phyloP scores from a whole-genome alignment of 75 land plant genomes.

The Larix kaempferi region DNA sequence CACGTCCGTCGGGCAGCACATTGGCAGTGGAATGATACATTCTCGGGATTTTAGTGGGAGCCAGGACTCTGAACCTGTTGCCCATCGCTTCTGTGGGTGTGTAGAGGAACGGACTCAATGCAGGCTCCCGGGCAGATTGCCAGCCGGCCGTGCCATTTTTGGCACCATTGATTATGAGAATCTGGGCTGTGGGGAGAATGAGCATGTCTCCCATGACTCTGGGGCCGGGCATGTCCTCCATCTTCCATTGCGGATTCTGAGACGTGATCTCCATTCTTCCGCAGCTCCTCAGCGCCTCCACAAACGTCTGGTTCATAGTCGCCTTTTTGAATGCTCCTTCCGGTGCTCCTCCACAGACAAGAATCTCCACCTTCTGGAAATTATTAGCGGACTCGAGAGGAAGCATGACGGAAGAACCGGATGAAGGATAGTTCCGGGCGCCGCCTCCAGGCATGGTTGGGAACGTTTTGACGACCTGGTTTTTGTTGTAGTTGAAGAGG shows the following conservation, averaged over 20 bases:
- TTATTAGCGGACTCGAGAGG: constrained; percentile 12
- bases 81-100: constrained; percentile 1
- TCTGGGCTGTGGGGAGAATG: constrained; percentile 58
- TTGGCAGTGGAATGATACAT: constrained; percentile 64
- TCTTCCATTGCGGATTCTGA: constrained; percentile 45
- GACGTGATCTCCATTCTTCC: constrained; percentile 53
- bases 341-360: constrained; percentile 76
- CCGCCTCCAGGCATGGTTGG: constrained; percentile 31
- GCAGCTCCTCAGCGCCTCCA: constrained; percentile 41
- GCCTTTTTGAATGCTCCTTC: constrained; percentile 22
- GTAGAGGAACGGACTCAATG: constrained; percentile 52
- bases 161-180: constrained; percentile 73
- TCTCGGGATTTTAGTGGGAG: constrained; percentile 31
- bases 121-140: constrained; percentile 42
- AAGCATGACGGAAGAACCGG: constrained; percentile 32
- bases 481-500: constrained; percentile 29
- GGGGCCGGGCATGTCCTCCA: constrained; percentile 63
- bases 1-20: too few relatives aligned
- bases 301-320: background rate
- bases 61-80: constrained; percentile 26
- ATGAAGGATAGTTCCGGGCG: constrained; percentile 36
- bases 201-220: constrained; percentile 82
- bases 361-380: constrained; percentile 25
- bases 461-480: constrained; percentile 21
- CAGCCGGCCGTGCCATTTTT: constrained; percentile 62